Base-by-base conservation (phyloP, 1,139 yeast species). In the Scheffersomyces segobiensis region DNA sequence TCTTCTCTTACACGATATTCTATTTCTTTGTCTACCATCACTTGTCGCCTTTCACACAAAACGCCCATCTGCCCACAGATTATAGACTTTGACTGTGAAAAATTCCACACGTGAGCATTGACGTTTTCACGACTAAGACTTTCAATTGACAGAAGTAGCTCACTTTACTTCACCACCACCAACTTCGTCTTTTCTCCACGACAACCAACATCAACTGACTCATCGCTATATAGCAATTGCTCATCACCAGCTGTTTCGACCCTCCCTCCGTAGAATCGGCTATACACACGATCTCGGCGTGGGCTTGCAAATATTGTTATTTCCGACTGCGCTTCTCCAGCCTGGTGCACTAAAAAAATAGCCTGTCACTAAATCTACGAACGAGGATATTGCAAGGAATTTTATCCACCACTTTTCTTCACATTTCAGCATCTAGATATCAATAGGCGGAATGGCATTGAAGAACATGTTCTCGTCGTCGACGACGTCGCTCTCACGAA, bases 401-500 rank as follows among this genome's bases (percentile, higher is more conserved):
- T 32, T 32, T 32, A 32, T 4, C 42, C 42, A 32, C 42, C 42
- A 32, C 42, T 32, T 32, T 32, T 32, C 42, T 14, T 32, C 42
- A 32, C 42, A 3, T 32, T 32, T 32, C 42, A 32, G 42, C 42
- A 10, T 32, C 42, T 32, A 32, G 8, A 12, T 12, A 14, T 32
- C 42, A 4, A 14, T 32, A 32, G 42, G 17, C 42, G 42, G 42
- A 10, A 32, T 32, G 42, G 42, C 42, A 32, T 32, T 32, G 42
- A 32, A 32, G 42, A 32, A 32, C 17, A 32, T 32, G 42, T 32
- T 61, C 53, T 64, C 63, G 46, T 55, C 60, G 47, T 53, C 56
- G 55, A 54, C 60, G 47, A 52, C 56, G 55, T 55, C 62, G 19
- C 53, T 53, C 50, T 59, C 63, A 3, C 53, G 56, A 22, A 57